Evolutionary conservation across 73 alveolate species (phyloP).

Genomic region (Tetrahymena elliotti): DNA sequence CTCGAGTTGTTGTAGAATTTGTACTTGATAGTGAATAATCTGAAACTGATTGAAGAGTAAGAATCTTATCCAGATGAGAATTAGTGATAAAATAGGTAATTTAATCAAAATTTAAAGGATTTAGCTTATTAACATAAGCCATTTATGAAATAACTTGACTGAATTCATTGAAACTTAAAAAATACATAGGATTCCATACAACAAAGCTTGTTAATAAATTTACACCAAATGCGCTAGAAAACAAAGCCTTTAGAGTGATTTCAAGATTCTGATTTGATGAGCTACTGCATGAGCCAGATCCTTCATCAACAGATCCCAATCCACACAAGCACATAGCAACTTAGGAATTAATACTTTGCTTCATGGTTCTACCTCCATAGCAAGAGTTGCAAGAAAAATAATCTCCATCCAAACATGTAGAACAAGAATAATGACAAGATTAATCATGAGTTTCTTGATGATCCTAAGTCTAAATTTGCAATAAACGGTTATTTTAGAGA

Average conservation of each 20-base stretch:
- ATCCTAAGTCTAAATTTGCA: neutral
- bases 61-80: neutral
- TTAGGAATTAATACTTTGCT: neutral
- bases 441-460: neutral
- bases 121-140: neutral
- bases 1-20: neutral
- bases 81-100: neutral
- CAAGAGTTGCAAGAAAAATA: neutral
- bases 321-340: neutral
- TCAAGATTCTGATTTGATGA: neutral
- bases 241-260: neutral
- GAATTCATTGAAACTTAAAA: neutral
- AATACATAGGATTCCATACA: neutral
- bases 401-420: neutral
- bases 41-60: neutral
- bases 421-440: neutral
- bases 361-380: neutral
- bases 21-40: neutral
- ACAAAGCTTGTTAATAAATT: neutral
- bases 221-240: neutral
- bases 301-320: neutral
- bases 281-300: neutral
- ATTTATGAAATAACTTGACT: neutral
- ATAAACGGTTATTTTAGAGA: neutral
- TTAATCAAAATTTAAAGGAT: neutral